phyloP scores from a whole-genome alignment of 192 early-diverging fungal species.

The Tieghemiomyces parasiticus region DNA sequence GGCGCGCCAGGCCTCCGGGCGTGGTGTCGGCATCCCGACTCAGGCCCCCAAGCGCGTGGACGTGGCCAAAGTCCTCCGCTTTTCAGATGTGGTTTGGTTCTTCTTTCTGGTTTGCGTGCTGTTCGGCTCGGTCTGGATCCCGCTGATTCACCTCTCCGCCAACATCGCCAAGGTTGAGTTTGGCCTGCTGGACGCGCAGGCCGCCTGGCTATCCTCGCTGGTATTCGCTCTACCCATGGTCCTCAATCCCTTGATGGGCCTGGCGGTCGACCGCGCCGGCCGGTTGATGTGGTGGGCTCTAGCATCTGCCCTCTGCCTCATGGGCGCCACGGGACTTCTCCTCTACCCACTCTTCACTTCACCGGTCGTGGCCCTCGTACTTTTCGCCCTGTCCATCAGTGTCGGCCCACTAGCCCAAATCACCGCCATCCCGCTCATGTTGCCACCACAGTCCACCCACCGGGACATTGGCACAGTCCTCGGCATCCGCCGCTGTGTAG shows the following conservation, averaged over 20 bases:
- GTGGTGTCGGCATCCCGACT: too few relatives aligned
- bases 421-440: constrained; percentile 8
- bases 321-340: background rate
- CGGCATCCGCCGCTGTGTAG: constrained; percentile 5
- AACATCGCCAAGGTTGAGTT: constrained; percentile 10
- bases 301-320: background rate
- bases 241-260: constrained; percentile 1
- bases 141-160: background rate
- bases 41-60: background rate
- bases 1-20: background rate
- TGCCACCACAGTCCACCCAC: constrained; percentile 1
- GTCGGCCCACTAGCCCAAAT: constrained; percentile 5
- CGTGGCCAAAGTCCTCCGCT: background rate
- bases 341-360: background rate
- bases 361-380: background rate
- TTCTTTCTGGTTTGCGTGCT: constrained; percentile 2
- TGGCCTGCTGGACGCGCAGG: background rate
- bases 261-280: background rate
- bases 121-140: constrained; percentile 5
- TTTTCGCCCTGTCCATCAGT: constrained; percentile 1
- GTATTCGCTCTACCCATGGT: constrained; percentile 4
- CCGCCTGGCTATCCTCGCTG: constrained; percentile 1
- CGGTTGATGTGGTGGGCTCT: background rate
- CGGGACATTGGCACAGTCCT: background rate
- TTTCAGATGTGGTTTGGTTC: constrained; percentile 9